phyloP scores from a whole-genome alignment of 805 yeast genomes.

The Hanseniaspora nectarophila region DNA sequence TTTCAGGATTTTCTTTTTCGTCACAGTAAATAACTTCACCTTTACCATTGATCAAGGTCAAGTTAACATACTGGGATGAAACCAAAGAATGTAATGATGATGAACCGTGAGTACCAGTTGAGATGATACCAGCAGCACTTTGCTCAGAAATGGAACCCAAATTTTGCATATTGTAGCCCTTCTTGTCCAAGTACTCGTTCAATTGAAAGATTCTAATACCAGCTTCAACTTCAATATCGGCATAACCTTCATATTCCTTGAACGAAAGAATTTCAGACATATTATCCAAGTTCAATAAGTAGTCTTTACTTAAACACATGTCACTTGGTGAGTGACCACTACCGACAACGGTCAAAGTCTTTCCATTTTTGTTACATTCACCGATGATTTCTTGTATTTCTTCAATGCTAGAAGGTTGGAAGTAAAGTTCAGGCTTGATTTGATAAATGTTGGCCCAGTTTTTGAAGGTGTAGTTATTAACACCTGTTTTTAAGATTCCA shows the following conservation, averaged over 20 bases:
- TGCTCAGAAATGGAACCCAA: constrained; percentile 91
- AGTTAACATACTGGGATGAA: constrained; percentile 71
- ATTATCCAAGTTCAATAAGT: constrained; percentile 79
- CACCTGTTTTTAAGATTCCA: constrained; percentile 17
- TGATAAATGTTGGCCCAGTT: constrained; percentile 84
- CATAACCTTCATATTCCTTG: constrained; percentile 47
- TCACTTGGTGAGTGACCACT: constrained; percentile 93
- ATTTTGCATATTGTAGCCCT: constrained; percentile 73
- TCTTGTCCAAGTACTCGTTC: constrained; percentile 49
- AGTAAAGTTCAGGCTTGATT: constrained; percentile 62
- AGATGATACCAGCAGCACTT: constrained; percentile 86
- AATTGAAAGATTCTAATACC: constrained; percentile 71
- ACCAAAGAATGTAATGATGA: constrained; percentile 86
- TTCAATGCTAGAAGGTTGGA: constrained; percentile 64
- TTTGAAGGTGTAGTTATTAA: constrained; percentile 30
- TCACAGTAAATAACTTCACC: constrained; percentile 51
- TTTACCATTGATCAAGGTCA: constrained; percentile 60
- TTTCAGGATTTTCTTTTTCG: constrained; percentile 47
- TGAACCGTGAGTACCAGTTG: constrained; percentile 96
- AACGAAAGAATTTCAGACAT: constrained; percentile 45
- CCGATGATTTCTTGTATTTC: constrained; percentile 57
- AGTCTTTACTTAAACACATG: constrained; percentile 60
- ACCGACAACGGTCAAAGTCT: constrained; percentile 74
- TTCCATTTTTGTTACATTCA: constrained; percentile 45
- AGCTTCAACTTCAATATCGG: constrained; percentile 90